A percentile compares a stretch with the other conserved stretches of the same genome.
These are phyloP conservation scores for Carex arenaria DNA, from an alignment of 202 grass and related monocot species.

Conservation along the genomic window DNA sequence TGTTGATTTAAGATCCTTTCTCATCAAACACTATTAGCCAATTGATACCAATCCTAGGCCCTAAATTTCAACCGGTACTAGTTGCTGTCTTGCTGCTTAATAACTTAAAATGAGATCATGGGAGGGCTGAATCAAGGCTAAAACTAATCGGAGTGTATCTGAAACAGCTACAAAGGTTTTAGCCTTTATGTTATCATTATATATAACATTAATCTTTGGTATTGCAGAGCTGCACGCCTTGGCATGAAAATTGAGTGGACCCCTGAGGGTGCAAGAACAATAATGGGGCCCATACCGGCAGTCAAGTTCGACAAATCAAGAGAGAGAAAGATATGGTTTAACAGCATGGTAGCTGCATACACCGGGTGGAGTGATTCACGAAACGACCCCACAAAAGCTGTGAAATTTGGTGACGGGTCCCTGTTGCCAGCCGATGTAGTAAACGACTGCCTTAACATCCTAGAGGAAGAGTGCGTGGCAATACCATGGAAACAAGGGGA, in stretches of 20 bases:
- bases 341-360: constrained; percentile 94
- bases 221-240: constrained; percentile 47
- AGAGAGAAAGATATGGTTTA: constrained; percentile 84
- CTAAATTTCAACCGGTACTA: background rate
- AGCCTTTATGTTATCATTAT: background rate
- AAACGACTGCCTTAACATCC: constrained; percentile 52
- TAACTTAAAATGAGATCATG: background rate
- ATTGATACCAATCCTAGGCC: background rate
- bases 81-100: background rate
- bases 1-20: background rate
- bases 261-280: constrained; percentile 54
- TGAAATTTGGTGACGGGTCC: constrained; percentile 70
- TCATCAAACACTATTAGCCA: background rate
- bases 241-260: constrained; percentile 90
- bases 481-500: constrained; percentile 77
- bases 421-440: constrained; percentile 55
- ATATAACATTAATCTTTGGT: background rate
- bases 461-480: constrained; percentile 65
- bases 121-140: background rate
- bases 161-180: background rate
- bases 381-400: constrained; percentile 83
- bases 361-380: constrained; percentile 86
- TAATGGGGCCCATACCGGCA: constrained; percentile 75
- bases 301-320: constrained; percentile 59
- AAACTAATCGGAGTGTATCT: background rate